Conservation (phyloP, 495 filamentous ascomycete genomes). For the Penicilliopsis zonata region DNA sequence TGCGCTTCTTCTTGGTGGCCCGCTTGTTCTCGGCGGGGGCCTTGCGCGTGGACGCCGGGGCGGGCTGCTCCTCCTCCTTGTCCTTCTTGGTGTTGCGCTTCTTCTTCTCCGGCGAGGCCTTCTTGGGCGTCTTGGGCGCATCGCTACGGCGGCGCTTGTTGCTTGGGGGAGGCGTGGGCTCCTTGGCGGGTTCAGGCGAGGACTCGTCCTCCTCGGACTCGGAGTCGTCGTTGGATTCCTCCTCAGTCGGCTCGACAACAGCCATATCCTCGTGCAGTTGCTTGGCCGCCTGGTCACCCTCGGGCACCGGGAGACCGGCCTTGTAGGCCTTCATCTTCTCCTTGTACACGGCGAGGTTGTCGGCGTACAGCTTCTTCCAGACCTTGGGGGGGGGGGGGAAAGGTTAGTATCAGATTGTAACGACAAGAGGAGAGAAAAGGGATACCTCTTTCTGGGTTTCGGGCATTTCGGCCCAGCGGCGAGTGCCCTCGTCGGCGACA, state of each 20-base stretch:
- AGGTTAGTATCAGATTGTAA: conserved; percentile 1
- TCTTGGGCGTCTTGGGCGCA: conserved; percentile 30
- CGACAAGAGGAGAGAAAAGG: conserved; percentile 26
- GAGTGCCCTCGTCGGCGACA: conserved; percentile 69
- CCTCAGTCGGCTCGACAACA: conserved; percentile 36
- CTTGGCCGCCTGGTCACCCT: conserved; percentile 42
- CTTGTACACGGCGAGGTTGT: conserved; percentile 66
- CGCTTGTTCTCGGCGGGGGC: conserved; percentile 44
- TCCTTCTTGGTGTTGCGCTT: conserved; percentile 29
- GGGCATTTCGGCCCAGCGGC: conserved; percentile 67
- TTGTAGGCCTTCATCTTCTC: conserved; percentile 64
- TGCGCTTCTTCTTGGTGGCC: conserved; percentile 63
- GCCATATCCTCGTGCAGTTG: conserved; percentile 43
- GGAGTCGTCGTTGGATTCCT: conserved; percentile 22
- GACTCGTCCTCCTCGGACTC: conserved; percentile 35
- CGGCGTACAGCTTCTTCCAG: conserved; percentile 63
- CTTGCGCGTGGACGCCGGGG: conserved; percentile 41
- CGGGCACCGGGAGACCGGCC: conserved; percentile 24
- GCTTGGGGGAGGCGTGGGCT: conserved; percentile 42
- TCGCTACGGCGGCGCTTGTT: conserved; percentile 36
- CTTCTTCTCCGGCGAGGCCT: conserved; percentile 30
- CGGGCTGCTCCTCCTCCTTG: conserved; percentile 33
- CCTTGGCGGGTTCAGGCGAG: conserved; percentile 37
- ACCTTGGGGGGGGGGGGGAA: conserved; percentile 26
- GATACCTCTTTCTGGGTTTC: conserved; percentile 62